These are phyloP conservation scores for Blastocystis sp. DNA, from an alignment of 352 stramenopile genomes.

Conservation along the genomic window DNA sequence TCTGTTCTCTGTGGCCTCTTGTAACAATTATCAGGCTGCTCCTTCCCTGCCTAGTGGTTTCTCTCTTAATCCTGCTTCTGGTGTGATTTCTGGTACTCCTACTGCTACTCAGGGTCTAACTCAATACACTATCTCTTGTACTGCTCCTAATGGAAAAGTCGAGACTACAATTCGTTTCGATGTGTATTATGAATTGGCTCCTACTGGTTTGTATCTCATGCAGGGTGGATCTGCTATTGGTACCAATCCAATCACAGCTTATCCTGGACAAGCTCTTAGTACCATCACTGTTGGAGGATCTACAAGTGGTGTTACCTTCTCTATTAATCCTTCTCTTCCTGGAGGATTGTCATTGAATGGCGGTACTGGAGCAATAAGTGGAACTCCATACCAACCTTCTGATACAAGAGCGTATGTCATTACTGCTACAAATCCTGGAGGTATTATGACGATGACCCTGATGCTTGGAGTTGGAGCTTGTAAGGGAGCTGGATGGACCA, in stretches of 20 bases:
- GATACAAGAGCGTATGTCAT: background rate
- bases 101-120: background rate
- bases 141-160: background rate
- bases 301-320: background rate
- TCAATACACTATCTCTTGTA: conserved; percentile 39
- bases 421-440: conserved; percentile 30
- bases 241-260: background rate
- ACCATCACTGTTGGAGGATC: background rate
- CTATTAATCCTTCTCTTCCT: conserved; percentile 25
- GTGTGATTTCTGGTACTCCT: conserved; percentile 24
- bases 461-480: background rate
- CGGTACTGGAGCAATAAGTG: background rate
- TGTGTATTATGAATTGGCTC: conserved; percentile 34
- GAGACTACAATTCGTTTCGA: background rate
- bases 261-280: background rate
- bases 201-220: background rate
- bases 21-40: conserved; percentile 7
- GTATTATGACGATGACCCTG: background rate
- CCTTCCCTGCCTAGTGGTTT: conserved; percentile 5
- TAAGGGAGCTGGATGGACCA: conserved; percentile 18
- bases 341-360: background rate
- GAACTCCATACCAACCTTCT: background rate
- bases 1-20: conserved; percentile 12
- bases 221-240: background rate
- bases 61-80: background rate